Base-by-base conservation (phyloP, 1,284 basidiomycete genomes). In the Moniliophthora roreri region DNA sequence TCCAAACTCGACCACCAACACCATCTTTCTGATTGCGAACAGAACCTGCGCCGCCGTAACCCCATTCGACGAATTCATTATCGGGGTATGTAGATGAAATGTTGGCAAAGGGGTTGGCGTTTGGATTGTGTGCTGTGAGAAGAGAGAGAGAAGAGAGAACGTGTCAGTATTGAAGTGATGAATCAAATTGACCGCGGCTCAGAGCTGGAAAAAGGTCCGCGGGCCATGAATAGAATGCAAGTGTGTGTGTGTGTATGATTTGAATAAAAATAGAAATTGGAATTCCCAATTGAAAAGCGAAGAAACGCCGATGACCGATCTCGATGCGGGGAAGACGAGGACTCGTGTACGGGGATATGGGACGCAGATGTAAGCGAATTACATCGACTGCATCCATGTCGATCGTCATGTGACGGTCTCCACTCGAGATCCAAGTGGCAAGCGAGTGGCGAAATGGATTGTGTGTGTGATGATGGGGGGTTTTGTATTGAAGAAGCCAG, bases 61-160 rank as follows among this genome's bases (percentile, higher is more conserved):
- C 89, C 89, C 89, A 92, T 66, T 91, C 89, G 23, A 91, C 88
- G 60, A 92, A 92, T 66, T 87, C 84, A 38, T 85, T 84, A 34
- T 91, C 85, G 5, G 60, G 52, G 11, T 76, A 32, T 32, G 28
- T 74, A 40, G 84, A 80, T 5, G 73, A 73, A 11, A 72, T 76
- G 50, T 72, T 79, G 1, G 74, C 79, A 54, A 84, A 84, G 0
- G 73, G 80, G 59, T 82, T 80, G 2, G 68, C 63, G 13, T 37
- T 37, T 18, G 48, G n/a, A 24, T 40, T 49, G 37, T 32, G 24
- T 18, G 44, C 1, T 51, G 35, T 38, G 21, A 50, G 18, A 32
- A 42, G 2, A 21, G 1, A 34, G 47, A 50, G 35, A 24, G 6
- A 48, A 51, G 37, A 39, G 34, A 50, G 68, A 62, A 38, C 32